Evolutionary conservation across 2,329 filamentous ascomycete genomes (phyloP), one percentile per base, ranked within the genome.

Genomic region (Orbilia brochopaga): DNA sequence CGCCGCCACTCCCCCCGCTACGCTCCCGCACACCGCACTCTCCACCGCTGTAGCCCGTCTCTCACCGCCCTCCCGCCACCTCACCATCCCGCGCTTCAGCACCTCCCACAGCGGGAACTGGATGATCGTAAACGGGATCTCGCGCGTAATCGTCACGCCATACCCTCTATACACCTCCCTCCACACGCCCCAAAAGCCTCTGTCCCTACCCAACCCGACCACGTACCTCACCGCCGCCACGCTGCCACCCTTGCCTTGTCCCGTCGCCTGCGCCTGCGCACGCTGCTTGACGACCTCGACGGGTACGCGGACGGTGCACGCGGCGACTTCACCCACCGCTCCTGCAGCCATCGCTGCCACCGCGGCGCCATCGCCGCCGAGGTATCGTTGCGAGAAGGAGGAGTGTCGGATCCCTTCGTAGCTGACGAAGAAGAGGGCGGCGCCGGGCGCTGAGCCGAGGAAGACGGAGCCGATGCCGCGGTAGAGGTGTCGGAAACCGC

Each of bases 251-350:
- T 30, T 44, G 15, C 67, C 67, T 2, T 54, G 64, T 0, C 60
- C 60, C 7, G 42, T 44, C 15, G 60, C 67, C 3, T 54, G 64
- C 0, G 94, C 94, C 81, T 99, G 94, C 17, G 94, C 92, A 69
- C 95, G 85, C 83, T 97, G 94, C 85, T 99, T 99, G 77, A 99
- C 86, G 2, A 99, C 94, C 79, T 99, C 94, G 0, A 92, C 97
- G 7, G 94, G 94, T 19, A 99, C 94, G 61, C 94, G 84, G 5
- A 99, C 88, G 0, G 92, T 87, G 80, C 94, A 99, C 0, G 94
- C 95, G 1, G 93, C 91, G 1, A 97, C 84, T 80, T 99, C 94
- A 59, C 94, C 95, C 51, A 92, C 78, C 50, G 87, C 90, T 0
- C 92, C 94, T 0, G 94, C 92, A 0, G 88, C 78, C 87, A 97